Evolutionary conservation across 345 rosid genomes (phyloP), one percentile per base, ranked within the genome.

Genomic region (Murraya koenigii): DNA sequence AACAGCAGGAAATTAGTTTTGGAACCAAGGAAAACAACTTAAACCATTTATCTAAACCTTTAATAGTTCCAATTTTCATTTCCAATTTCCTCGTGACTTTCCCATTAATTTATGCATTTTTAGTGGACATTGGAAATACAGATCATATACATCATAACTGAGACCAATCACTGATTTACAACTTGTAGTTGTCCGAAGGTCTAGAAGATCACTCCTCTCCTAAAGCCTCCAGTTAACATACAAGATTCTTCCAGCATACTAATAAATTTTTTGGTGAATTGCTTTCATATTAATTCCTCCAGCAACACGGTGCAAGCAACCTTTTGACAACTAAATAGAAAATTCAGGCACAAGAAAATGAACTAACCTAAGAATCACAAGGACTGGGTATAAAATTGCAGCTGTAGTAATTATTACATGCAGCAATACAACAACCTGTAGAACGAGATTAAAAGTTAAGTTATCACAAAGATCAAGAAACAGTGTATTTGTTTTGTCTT

Each of bases 291-390:
- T 49, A 70, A 25, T 6, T 61, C 55, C 32, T 61, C 33, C 54
- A 14, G 25, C 22, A 4, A 7, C 15, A 23, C 30, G 6, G 23
- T 3, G 32, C 23, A 7, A 35, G 22, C n/a, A 33, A 72, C n/a
- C 33, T 38, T 72, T 5, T 1, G 25, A 60, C 25, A 35, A 72
- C 52, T 38, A 72, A 38, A 59, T 49, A 59, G 52, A 22, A 62
- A 41, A 33, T 63, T 63, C 60, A 47, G 47, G 28, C 28, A 65
- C 25, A 23, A 59, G 28, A 25, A 52, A 66, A 10, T 56, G 82
- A 54, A 82, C 82, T 81, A 63, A 94, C 99, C 97, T 86, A 83
- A 96, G 91, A 52, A 92, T 96, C 77, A 96, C 97, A 22, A 84
- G 77, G 66, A 94, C 93, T 22, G 99, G 98, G 87, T 91, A 96